Evolutionary conservation across 2,329 filamentous ascomycete species (phyloP).

Genomic region (Lizonia empirigonia): DNA sequence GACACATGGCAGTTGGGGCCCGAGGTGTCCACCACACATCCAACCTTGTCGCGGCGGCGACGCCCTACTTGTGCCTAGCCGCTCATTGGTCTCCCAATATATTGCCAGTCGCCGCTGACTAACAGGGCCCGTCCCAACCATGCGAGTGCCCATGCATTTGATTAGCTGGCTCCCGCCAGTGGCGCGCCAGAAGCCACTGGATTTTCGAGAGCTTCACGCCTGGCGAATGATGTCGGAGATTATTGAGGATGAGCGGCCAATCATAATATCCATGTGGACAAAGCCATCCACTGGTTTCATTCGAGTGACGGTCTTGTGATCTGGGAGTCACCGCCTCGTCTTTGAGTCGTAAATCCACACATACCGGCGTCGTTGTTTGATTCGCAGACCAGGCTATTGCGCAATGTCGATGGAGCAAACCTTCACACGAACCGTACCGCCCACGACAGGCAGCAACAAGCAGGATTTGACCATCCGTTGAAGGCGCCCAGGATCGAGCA

Average conservation of each 20-base stretch:
- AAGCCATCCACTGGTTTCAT: slow-evolving; percentile 19
- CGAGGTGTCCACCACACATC: slow-evolving; percentile 18
- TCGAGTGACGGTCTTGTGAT: slow-evolving; percentile 32
- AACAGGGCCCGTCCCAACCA: slow-evolving; percentile 22
- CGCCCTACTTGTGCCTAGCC: slow-evolving; percentile 22
- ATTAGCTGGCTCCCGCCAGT: slow-evolving; percentile 29
- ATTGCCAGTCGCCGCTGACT: slow-evolving; percentile 39
- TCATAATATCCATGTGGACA: slow-evolving; percentile 28
- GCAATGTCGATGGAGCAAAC: slow-evolving; percentile 6
- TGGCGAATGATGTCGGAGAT: slow-evolving; percentile 42
- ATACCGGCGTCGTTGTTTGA: slow-evolving; percentile 18
- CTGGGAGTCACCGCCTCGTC: slow-evolving; percentile 25
- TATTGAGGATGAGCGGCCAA: slow-evolving; percentile 39
- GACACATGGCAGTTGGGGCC: slow-evolving; percentile 37
- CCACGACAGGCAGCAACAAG: slow-evolving; percentile 7
- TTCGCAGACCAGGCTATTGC: not conserved
- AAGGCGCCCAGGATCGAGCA: slow-evolving; percentile 30
- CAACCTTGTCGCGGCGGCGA: slow-evolving; percentile 20
- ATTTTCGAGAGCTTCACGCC: slow-evolving; percentile 39
- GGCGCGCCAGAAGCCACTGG: slow-evolving; percentile 35
- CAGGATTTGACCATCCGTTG: slow-evolving; percentile 1
- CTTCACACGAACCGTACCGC: not conserved
- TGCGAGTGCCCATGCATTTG: slow-evolving; percentile 21
- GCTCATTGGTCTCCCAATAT: slow-evolving; percentile 35
- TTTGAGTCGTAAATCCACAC: slow-evolving; percentile 15